Evolutionary conservation across 768 basidiomycete species (phyloP).

Genomic region (Tylopilus sp.): DNA sequence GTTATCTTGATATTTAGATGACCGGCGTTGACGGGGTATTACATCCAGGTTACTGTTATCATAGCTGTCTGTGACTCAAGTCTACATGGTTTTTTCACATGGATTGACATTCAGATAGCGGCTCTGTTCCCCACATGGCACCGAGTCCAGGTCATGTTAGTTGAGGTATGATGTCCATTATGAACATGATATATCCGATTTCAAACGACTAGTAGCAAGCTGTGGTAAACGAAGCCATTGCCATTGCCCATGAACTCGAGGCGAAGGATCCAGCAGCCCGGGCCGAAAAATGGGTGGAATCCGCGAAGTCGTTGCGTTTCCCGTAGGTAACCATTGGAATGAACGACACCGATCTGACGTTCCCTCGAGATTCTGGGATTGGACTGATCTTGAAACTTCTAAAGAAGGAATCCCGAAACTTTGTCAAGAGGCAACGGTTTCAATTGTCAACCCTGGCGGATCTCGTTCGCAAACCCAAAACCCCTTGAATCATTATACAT

Average conservation of each 20-base stretch:
- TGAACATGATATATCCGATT: too few species aligned
- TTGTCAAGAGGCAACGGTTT: background rate
- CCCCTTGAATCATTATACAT: constrained; percentile 16
- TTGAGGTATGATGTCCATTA: constrained; percentile 6
- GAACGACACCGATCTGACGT: background rate
- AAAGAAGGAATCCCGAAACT: constrained; percentile 3
- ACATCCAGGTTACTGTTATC: constrained; percentile 19
- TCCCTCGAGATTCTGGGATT: constrained; percentile 17
- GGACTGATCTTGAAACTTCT: constrained; percentile 8
- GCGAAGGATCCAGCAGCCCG: background rate
- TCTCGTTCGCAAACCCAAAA: background rate
- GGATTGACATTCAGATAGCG: constrained; percentile 11
- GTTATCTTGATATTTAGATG: background rate
- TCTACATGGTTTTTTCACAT: background rate
- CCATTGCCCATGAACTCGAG: constrained; percentile 7
- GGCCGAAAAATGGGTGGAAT: constrained; percentile 9
- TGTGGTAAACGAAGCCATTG: constrained; percentile 12
- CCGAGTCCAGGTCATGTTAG: constrained; percentile 10
- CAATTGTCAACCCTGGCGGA: background rate
- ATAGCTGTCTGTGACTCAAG: constrained; percentile 7
- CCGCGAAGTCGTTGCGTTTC: constrained; percentile 13
- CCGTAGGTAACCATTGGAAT: constrained; percentile 9
- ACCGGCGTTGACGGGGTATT: background rate
- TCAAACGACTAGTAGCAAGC: constrained; percentile 10
- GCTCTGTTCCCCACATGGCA: constrained; percentile 24